Conservation (phyloP, 1,139 yeast species). For the Kodamaea sp. region DNA sequence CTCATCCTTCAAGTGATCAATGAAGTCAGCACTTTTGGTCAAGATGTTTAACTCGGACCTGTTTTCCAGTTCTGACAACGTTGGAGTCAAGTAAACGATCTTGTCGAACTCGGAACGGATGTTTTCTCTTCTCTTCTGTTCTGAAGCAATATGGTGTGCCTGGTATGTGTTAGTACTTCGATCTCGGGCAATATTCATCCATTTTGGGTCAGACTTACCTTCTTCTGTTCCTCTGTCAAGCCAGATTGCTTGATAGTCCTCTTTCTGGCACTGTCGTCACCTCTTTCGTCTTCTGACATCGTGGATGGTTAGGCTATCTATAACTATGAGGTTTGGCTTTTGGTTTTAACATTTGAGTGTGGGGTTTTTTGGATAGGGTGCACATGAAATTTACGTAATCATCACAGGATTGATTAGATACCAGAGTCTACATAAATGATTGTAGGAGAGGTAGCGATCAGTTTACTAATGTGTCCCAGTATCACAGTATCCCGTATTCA, state of each 20-base stretch:
- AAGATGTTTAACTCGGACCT: conserved; percentile 47
- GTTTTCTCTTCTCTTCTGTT: conserved; percentile 49
- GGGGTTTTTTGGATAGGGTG: too few relatives aligned
- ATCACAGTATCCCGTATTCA: too few relatives aligned
- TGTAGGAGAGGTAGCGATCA: too few relatives aligned
- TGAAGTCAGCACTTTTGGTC: conserved; percentile 49
- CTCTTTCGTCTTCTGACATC: conserved; percentile 13
- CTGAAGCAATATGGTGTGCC: conserved; percentile 56
- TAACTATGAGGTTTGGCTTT: too few relatives aligned
- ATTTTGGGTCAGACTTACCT: conserved; percentile 26
- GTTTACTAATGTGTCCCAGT: too few relatives aligned
- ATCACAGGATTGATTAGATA: too few relatives aligned
- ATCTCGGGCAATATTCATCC: background rate
- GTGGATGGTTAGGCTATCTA: too few relatives aligned
- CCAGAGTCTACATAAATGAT: too few relatives aligned
- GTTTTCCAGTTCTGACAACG: conserved; percentile 43
- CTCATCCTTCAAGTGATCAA: conserved; percentile 43
- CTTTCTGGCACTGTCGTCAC: too few relatives aligned
- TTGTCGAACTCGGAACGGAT: conserved; percentile 49
- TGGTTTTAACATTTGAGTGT: too few relatives aligned
- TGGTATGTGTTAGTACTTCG: conserved; percentile 15
- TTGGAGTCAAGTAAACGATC: conserved; percentile 45
- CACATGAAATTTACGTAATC: too few relatives aligned
- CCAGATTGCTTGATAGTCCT: conserved; percentile 31
- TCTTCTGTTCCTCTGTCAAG: conserved; percentile 47